These are phyloP conservation scores for Phyllosticta citrichinensis DNA, from an alignment of 2,329 filamentous ascomycete genomes.

Conservation along the genomic window DNA sequence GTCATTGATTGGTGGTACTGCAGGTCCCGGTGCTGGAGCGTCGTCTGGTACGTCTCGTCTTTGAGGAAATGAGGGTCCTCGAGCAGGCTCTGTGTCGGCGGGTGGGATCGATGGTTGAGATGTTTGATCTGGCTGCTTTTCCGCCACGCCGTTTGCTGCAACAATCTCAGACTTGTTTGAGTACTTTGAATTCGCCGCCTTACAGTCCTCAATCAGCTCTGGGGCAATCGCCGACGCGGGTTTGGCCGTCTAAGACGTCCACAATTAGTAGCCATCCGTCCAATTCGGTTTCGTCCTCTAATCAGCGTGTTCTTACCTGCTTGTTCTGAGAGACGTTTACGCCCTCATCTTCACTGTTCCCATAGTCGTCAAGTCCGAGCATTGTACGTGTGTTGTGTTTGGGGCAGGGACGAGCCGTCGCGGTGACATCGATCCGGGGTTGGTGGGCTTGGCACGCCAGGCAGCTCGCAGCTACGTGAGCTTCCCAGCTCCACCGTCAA, in stretches of 20 bases:
- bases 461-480: constrained; percentile 11
- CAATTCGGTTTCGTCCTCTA: constrained; percentile 13
- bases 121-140: not conserved
- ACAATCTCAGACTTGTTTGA: not conserved
- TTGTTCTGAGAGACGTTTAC: constrained; percentile 18
- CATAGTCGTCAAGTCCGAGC: constrained; percentile 36
- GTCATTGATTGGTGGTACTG: constrained; percentile 15
- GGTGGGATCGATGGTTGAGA: not conserved
- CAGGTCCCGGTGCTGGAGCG: constrained; percentile 11
- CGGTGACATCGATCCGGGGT: constrained; percentile 7
- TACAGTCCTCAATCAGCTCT: constrained; percentile 12
- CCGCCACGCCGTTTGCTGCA: not conserved
- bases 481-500: constrained; percentile 9
- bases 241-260: constrained; percentile 12
- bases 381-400: constrained; percentile 14
- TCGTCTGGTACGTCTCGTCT: not conserved
- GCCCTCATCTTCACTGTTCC: constrained; percentile 37
- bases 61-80: not conserved
- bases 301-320: constrained; percentile 29
- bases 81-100: not conserved
- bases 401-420: not conserved
- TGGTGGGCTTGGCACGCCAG: constrained; percentile 10
- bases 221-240: not conserved
- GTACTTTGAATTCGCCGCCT: not conserved
- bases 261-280: constrained; percentile 39